Evolutionary conservation across 805 yeast species (phyloP), one percentile per base, ranked within the genome.

Genomic region (Isabelozyma heimii): DNA sequence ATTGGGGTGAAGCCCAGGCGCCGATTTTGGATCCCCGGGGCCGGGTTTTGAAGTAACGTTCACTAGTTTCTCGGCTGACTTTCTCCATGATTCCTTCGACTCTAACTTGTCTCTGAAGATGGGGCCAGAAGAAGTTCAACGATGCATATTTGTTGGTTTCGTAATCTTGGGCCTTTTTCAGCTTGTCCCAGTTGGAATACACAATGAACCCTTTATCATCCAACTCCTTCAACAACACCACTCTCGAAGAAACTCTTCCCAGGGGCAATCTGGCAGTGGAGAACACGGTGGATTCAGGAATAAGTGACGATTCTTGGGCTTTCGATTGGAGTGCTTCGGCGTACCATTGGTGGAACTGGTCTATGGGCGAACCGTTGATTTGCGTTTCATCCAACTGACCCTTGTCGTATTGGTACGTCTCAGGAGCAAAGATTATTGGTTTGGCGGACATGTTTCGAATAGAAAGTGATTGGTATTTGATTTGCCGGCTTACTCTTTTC

Each of bases 1-100:
- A 82, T 73, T 94, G 99, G 4, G 96, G 95, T 27, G 95, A 85
- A 0, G 97, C 87, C 96, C 97, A 91, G 0, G 99, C 99, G 28
- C 99, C 98, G 52, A 94, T 83, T 62, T 87, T 84, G 28, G 96
- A 87, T 6, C 95, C 97, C 50, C 96, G 77, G 37, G 99, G 99
- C 62, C 99, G 80, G 0, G 96, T 86, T 45, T 81, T 78, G 69
- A 82, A 94, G 69, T 94, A 94, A 44, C 85, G 75, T 57, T 85
- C 83, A 5, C 89, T 81, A 28, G 87, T 89, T 58, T 87, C 91
- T 49, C 84, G 75, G 26, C 82, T 74, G 40, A 91, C 87, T 52
- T 77, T 80, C 66, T 88, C 95, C 56, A 89, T 83, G 8, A 72
- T 55, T 30, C 99, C 99, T 66, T 94, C 98, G 8, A 94, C 85